These are phyloP conservation scores for Triticum urartu DNA, from an alignment of 176 grass and related monocot genomes.

Conservation along the genomic window DNA sequence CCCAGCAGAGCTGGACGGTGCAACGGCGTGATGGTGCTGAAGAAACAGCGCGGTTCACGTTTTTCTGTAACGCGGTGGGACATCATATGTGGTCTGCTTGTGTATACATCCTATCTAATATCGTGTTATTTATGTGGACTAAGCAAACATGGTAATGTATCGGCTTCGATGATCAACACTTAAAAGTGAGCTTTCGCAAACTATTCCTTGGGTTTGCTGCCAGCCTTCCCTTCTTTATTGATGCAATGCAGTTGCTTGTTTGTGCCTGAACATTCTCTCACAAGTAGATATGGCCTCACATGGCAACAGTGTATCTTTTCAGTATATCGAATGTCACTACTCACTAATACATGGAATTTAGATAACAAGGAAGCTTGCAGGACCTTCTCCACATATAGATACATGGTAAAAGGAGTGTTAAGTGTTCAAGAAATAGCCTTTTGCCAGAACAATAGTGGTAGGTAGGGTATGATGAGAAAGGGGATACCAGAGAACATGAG, in stretches of 20 bases:
- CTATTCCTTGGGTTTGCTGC: background rate
- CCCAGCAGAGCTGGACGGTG: background rate
- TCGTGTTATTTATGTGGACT: constrained; percentile 15
- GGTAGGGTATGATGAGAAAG: background rate
- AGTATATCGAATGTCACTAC: background rate
- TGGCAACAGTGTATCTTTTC: background rate
- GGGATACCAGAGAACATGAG: background rate
- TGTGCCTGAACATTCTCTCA: background rate
- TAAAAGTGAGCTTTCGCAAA: background rate
- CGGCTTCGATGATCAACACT: background rate
- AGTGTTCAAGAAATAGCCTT: constrained; percentile 9
- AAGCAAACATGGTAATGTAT: background rate
- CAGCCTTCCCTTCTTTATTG: background rate
- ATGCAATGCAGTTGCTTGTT: background rate
- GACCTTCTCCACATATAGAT: background rate
- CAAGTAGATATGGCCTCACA: background rate
- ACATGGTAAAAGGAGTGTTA: background rate
- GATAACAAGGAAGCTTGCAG: background rate
- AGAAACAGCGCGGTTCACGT: background rate
- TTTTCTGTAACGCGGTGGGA: background rate
- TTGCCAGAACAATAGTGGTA: background rate
- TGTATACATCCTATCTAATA: background rate
- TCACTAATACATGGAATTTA: background rate
- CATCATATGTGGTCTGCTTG: background rate
- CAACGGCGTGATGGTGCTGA: background rate